Evolutionary conservation across 73 alveolate species (phyloP).

Genomic region (Paramecium bursaria): DNA sequence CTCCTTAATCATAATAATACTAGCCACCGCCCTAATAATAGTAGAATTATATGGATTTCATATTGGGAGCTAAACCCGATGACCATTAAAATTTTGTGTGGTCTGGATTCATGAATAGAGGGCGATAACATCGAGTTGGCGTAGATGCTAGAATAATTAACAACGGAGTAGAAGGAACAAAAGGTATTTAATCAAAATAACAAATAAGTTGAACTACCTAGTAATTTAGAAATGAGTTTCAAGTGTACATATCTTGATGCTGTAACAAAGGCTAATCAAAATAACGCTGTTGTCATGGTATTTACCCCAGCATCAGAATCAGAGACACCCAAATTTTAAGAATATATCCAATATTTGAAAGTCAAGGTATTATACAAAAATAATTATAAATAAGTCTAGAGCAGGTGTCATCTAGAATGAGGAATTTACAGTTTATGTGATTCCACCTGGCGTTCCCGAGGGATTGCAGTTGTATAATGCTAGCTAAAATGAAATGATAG

Average conservation of each 20-base stretch:
- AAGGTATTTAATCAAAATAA: not conserved
- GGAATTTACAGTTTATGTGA: constrained; percentile 22
- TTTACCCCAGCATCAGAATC: constrained; percentile 35
- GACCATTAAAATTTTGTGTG: constrained; percentile 3
- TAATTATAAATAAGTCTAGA: not conserved
- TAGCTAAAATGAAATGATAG: constrained; percentile 28
- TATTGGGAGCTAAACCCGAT: constrained; percentile 19
- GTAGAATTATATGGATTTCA: constrained; percentile 17
- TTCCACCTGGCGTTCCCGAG: constrained; percentile 57
- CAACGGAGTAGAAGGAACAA: not conserved
- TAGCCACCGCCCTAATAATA: not conserved
- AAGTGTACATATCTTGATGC: constrained; percentile 58
- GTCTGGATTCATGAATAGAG: constrained; percentile 59
- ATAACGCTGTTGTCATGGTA: constrained; percentile 20
- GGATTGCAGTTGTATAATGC: constrained; percentile 18
- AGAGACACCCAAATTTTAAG: constrained; percentile 11
- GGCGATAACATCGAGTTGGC: constrained; percentile 39
- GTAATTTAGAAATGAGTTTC: constrained; percentile 53
- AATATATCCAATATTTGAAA: constrained; percentile 38
- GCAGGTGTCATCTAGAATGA: constrained; percentile 55
- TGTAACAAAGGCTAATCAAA: not conserved
- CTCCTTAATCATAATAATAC: too few species aligned
- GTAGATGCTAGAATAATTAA: constrained; percentile 37
- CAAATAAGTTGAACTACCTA: constrained; percentile 3
- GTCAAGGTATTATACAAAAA: not conserved